Base-by-base conservation (phyloP, 148 eudicot genomes). In the Rheum nobile region DNA sequence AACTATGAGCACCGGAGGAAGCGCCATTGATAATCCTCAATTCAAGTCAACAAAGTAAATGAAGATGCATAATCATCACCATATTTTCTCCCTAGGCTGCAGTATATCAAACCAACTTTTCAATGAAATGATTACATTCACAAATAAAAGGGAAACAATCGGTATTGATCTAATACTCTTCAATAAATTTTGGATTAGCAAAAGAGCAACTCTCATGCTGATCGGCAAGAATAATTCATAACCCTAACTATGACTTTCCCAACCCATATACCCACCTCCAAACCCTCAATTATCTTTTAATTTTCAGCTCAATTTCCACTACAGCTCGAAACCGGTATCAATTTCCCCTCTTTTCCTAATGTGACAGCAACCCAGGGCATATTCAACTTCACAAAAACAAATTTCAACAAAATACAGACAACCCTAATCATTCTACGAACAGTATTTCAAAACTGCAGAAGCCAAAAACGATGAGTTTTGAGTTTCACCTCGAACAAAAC, bases 401-500 rank as follows among this genome's bases (percentile, higher is more conserved):
- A 55, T 55, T 21, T 9, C 7, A 29, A 61, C 1, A 61, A 61
- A 61, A 28, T 22, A 61, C 35, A 28, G 35, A 61, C 67, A 61
- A 29, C 67, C 67, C 67, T 61, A 61, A 61, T 22, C 37, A 61
- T 28, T 29, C 67, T 26, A 26, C 17, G 35, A 32, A 61, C 19
- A 14, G 67, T 29, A 55, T 26, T 29, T 17, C 67, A 61, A 28
- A 54, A 54, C n/a, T 47, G 52, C 52, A 47, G 21, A 54, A 54
- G 29, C 37, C 67, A 61, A 61, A 61, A 28, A 14, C 11, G 22
- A 65, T 9, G 21, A 65, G 4, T 65, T 65, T n/a, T 16, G 72
- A 79, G 61, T 46, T 72, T 79, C 87, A 71, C 96, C 89, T 78
- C 28, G 47, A 86, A 47, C 41, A 85, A 31, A 74, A 88, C 72